Conservation (phyloP, 2,329 filamentous ascomycete genomes). For the Colletotrichum brevisporum region DNA sequence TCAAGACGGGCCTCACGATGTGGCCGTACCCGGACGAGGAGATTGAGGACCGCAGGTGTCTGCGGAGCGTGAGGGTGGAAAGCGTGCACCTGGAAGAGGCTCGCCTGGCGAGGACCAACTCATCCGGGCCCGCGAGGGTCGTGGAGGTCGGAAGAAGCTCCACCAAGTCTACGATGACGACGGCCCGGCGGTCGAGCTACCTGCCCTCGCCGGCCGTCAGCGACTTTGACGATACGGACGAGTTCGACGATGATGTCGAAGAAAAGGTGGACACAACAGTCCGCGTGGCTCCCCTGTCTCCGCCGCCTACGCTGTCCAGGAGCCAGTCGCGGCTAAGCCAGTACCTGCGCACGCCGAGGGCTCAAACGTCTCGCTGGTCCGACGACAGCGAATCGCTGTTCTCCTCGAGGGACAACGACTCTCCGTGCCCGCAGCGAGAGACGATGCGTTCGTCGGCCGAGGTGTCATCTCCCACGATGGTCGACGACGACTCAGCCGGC, state of each 20-base stretch:
- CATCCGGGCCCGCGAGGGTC: conserved; percentile 29
- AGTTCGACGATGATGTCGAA: conserved; percentile 2
- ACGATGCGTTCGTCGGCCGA: conserved; percentile 32
- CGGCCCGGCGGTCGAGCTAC: conserved; percentile 13
- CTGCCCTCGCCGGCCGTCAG: conserved; percentile 10
- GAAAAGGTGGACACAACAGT: not conserved
- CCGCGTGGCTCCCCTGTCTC: conserved; percentile 5
- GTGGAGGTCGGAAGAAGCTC: conserved; percentile 38
- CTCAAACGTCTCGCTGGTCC: conserved; percentile 37
- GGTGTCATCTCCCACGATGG: conserved; percentile 30
- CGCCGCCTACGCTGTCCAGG: conserved; percentile 25
- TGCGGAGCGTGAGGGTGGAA: conserved; percentile 29
- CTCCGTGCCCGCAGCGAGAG: conserved; percentile 24
- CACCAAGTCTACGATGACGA: conserved; percentile 25
- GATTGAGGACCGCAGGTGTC: conserved; percentile 22
- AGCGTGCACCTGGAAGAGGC: conserved; percentile 37
- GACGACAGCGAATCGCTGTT: conserved; percentile 38
- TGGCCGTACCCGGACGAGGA: conserved; percentile 35
- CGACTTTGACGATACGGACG: conserved; percentile 2
- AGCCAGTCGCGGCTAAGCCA: conserved; percentile 5
- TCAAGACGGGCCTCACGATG: conserved; percentile 26
- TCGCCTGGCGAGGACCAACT: conserved; percentile 34
- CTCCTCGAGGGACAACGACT: conserved; percentile 33
- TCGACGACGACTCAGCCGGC: conserved; percentile 28
- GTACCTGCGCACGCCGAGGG: conserved; percentile 16